phyloP scores from a whole-genome alignment of 2,329 filamentous ascomycete species.

The Thelonectria blattea region DNA sequence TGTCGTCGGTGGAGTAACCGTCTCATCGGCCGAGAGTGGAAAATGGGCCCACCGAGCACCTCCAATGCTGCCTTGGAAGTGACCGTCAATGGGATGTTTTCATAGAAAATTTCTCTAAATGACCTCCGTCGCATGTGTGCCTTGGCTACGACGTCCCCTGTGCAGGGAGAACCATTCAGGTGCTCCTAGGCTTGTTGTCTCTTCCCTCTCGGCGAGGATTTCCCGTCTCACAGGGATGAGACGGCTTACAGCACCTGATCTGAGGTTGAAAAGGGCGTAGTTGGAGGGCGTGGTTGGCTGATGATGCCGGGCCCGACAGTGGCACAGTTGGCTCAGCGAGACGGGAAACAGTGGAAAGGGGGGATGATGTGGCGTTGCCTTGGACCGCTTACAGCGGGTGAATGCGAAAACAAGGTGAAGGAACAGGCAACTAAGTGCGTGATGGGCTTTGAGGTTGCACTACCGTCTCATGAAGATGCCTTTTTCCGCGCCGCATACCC shows the following conservation, averaged over 20 bases:
- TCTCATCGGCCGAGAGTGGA: constrained; percentile 35
- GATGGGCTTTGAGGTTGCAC: constrained; percentile 8
- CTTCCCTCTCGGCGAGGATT: background rate
- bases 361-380: constrained; percentile 8
- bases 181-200: background rate
- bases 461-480: constrained; percentile 1
- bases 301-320: background rate
- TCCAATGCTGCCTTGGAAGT: background rate
- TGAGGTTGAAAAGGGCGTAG: background rate
- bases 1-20: constrained; percentile 13
- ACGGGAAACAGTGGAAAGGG: background rate
- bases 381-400: constrained; percentile 5
- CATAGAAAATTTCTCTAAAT: background rate
- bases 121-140: background rate
- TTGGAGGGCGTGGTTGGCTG: constrained; percentile 13
- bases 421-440: constrained; percentile 10
- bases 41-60: constrained; percentile 7
- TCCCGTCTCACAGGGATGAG: constrained; percentile 2
- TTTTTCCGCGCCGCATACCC: constrained; percentile 13
- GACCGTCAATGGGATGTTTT: constrained; percentile 5
- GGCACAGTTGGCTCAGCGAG: constrained; percentile 2
- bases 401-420: background rate
- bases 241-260: constrained; percentile 1
- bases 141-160: background rate
- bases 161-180: background rate